These are phyloP conservation scores for Escallonia herrerae DNA, from an alignment of 129 eudicot species.

Conservation along the genomic window DNA sequence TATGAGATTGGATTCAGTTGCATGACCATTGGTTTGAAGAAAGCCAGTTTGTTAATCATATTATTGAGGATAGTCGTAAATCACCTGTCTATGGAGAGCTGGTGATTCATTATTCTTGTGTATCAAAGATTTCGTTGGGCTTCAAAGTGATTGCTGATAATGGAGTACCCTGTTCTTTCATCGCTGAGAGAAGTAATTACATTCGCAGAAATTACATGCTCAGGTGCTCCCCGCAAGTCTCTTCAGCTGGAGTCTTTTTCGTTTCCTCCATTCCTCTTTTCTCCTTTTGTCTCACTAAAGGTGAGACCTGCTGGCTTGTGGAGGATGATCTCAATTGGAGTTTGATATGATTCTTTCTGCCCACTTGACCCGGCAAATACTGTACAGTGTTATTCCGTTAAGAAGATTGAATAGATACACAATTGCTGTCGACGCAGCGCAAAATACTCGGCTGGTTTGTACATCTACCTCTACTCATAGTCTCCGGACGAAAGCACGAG, in stretches of 20 bases:
- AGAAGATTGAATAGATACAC: constrained; percentile 1
- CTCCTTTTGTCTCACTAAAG: background rate
- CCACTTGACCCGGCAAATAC: background rate
- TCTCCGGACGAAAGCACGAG: no score
- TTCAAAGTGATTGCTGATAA: constrained; percentile 6
- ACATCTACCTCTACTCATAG: no score
- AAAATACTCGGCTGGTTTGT: background rate
- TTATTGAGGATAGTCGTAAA: constrained; percentile 3
- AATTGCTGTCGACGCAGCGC: background rate
- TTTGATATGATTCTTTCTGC: constrained; percentile 12
- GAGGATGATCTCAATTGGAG: constrained; percentile 14
- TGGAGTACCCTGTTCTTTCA: constrained; percentile 9
- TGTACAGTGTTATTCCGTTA: constrained; percentile 31
- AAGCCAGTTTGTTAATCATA: constrained; percentile 11
- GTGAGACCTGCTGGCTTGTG: constrained; percentile 4
- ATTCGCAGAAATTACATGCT: constrained; percentile 12
- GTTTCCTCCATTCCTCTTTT: background rate
- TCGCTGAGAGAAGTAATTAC: constrained; percentile 13
- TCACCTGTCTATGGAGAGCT: background rate
- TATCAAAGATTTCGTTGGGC: constrained; percentile 2
- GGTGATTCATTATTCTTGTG: background rate
- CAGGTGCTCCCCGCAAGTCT: background rate
- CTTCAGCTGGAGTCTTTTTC: background rate
- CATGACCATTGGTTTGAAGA: constrained; percentile 12
- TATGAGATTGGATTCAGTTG: constrained; percentile 28